Percentiles rank a stretch among this genome's conserved stretches.
These are phyloP conservation scores for Nissolia schottii DNA, from an alignment of 306 rosid species.

Conservation along the genomic window DNA sequence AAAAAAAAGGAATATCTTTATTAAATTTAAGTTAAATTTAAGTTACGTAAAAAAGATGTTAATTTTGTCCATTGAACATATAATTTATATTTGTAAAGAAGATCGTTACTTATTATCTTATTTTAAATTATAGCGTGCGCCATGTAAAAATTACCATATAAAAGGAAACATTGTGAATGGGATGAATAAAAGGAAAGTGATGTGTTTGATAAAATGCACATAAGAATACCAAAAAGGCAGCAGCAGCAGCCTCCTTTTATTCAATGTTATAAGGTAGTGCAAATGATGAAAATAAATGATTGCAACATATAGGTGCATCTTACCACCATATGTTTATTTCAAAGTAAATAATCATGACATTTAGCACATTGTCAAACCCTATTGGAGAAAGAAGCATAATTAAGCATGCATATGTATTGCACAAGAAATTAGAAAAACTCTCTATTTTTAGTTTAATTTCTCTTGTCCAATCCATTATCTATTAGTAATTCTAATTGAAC, in stretches of 20 bases:
- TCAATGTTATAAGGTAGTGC: constrained; percentile 36
- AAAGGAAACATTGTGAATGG: background rate
- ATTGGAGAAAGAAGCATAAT: background rate
- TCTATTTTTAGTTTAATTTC: background rate
- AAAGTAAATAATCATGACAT: constrained; percentile 8
- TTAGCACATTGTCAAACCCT: background rate
- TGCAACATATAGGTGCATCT: background rate
- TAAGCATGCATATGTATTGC: background rate
- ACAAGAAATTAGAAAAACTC: background rate
- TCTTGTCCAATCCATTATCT: background rate
- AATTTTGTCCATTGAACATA: background rate
- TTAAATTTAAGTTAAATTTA: too few species aligned
- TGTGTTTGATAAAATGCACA: background rate
- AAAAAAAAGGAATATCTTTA: too few species aligned
- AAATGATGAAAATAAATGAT: constrained; percentile 27
- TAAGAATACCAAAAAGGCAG: background rate
- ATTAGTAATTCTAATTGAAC: background rate
- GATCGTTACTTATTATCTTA: background rate
- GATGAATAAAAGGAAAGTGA: background rate
- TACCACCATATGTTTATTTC: background rate
- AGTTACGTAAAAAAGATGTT: too few species aligned
- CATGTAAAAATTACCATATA: background rate
- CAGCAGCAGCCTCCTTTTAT: constrained; percentile 10
- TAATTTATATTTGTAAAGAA: background rate
- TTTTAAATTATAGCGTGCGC: background rate